Evolutionary conservation across 2,329 filamentous ascomycete species (phyloP).

Genomic region (Iodosphaeria phyllophila): DNA sequence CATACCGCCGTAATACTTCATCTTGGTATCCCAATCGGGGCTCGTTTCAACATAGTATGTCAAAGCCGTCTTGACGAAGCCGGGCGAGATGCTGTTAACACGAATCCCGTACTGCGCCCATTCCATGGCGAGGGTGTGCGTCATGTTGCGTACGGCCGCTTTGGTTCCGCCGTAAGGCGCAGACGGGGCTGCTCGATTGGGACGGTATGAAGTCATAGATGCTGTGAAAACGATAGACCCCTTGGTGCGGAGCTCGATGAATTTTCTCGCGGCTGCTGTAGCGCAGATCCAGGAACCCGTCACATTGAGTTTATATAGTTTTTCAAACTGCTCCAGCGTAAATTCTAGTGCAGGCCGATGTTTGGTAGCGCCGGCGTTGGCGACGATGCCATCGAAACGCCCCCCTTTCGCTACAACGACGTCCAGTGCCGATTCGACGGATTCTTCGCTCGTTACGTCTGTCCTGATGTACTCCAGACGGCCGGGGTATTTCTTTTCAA

Average conservation of each 20-base stretch:
- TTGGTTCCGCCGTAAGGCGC: conserved; percentile 27
- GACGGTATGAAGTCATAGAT: conserved; percentile 26
- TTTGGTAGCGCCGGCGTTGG: conserved; percentile 23
- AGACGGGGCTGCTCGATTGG: conserved; percentile 29
- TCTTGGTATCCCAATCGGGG: conserved; percentile 34
- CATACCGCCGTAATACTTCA: conserved; percentile 40
- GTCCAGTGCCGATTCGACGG: conserved; percentile 20
- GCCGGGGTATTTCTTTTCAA: conserved; percentile 21
- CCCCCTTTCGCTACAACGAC: conserved; percentile 18
- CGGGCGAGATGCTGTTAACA: conserved; percentile 27
- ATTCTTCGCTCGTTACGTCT: conserved; percentile 23
- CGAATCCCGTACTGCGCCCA: conserved; percentile 26
- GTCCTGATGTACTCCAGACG: conserved; percentile 23
- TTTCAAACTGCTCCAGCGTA: conserved; percentile 17
- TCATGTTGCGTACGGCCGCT: conserved; percentile 21
- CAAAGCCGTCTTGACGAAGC: conserved; percentile 22
- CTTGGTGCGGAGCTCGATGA: conserved; percentile 16
- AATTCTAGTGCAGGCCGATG: conserved; percentile 26
- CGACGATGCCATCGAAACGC: conserved; percentile 21
- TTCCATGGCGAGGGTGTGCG: conserved; percentile 24
- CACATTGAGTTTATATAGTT: conserved; percentile 26
- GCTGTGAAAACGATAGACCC: conserved; percentile 25
- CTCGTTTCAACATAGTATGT: conserved; percentile 30
- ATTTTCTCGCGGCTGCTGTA: conserved; percentile 22
- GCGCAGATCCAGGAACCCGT: conserved; percentile 25